phyloP scores from a whole-genome alignment of 768 basidiomycete species.

The Imleria badia region DNA sequence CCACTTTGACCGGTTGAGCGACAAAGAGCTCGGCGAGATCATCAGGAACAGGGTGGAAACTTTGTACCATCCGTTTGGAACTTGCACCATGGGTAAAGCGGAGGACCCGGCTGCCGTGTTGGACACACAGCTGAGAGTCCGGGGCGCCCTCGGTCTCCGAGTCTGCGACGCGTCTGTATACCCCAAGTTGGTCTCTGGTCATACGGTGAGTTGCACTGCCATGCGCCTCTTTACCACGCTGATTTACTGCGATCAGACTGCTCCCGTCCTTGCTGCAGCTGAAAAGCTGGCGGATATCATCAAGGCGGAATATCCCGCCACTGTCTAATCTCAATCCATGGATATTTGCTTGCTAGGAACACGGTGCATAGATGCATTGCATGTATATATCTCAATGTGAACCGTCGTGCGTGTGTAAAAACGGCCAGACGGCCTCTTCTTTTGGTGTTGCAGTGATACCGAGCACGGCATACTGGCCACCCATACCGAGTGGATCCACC shows the following conservation, averaged over 20 bases:
- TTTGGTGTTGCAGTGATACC: constrained; percentile 41
- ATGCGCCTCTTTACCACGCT: neutral
- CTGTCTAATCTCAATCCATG: neutral
- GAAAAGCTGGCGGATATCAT: constrained; percentile 36
- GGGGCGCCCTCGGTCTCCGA: constrained; percentile 42
- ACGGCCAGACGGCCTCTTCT: constrained; percentile 31
- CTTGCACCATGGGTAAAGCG: constrained; percentile 37
- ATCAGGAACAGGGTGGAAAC: constrained; percentile 39
- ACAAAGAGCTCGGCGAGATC: constrained; percentile 35
- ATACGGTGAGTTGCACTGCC: constrained; percentile 37
- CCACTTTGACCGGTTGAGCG: constrained; percentile 31
- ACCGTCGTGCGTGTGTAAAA: constrained; percentile 12
- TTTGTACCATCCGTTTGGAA: constrained; percentile 44
- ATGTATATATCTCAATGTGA: neutral
- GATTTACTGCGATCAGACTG: constrained; percentile 21
- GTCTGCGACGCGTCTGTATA: constrained; percentile 49
- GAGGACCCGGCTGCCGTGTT: constrained; percentile 43
- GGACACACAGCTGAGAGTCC: constrained; percentile 42
- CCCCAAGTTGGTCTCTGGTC: constrained; percentile 44
- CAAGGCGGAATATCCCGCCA: constrained; percentile 24
- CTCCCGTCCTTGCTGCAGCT: constrained; percentile 31
- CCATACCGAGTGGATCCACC: constrained; percentile 85
- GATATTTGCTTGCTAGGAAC: neutral
- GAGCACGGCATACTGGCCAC: constrained; percentile 80
- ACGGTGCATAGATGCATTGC: neutral